phyloP scores from a whole-genome alignment of 352 stramenopile species.

The Phytopythium cucurbitacearum region DNA sequence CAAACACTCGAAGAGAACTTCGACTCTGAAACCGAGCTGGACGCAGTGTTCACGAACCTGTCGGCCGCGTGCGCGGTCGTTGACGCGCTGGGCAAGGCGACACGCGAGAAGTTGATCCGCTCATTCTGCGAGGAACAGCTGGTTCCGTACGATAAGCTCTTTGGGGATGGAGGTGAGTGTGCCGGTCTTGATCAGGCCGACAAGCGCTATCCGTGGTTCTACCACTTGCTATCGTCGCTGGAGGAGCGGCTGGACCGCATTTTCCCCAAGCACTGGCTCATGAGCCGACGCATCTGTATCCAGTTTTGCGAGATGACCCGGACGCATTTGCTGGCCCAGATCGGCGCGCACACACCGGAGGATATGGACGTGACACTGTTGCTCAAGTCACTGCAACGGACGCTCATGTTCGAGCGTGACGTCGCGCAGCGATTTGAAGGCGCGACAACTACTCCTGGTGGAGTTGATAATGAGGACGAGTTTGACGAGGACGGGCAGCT shows the following conservation, averaged over 20 bases:
- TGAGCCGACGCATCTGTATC: constrained; percentile 91
- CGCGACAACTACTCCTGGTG: constrained; percentile 15
- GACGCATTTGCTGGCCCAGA: constrained; percentile 59
- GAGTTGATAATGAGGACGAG: constrained; percentile 52
- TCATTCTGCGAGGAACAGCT: constrained; percentile 73
- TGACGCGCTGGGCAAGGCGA: constrained; percentile 62
- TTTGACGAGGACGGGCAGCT: constrained; percentile 69
- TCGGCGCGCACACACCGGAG: constrained; percentile 59
- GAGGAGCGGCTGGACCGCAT: constrained; percentile 88
- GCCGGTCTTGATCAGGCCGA: constrained; percentile 56
- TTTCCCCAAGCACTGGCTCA: constrained; percentile 96
- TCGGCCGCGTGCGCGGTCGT: constrained; percentile 62
- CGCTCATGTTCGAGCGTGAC: constrained; percentile 79
- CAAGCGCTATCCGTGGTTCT: constrained; percentile 78
- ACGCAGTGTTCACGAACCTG: constrained; percentile 67
- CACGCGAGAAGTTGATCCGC: constrained; percentile 63
- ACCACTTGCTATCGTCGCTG: constrained; percentile 62
- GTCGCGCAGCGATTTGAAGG: constrained; percentile 69
- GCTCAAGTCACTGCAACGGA: constrained; percentile 65
- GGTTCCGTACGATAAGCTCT: constrained; percentile 53
- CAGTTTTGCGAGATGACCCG: constrained; percentile 90
- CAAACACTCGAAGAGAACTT: constrained; percentile 75
- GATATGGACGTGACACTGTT: constrained; percentile 73
- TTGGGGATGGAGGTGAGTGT: constrained; percentile 53
- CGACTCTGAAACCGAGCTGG: constrained; percentile 51